Evolutionary conservation across 345 rosid genomes (phyloP), one percentile per base, ranked within the genome.

Genomic region (Sapria himalayana): DNA sequence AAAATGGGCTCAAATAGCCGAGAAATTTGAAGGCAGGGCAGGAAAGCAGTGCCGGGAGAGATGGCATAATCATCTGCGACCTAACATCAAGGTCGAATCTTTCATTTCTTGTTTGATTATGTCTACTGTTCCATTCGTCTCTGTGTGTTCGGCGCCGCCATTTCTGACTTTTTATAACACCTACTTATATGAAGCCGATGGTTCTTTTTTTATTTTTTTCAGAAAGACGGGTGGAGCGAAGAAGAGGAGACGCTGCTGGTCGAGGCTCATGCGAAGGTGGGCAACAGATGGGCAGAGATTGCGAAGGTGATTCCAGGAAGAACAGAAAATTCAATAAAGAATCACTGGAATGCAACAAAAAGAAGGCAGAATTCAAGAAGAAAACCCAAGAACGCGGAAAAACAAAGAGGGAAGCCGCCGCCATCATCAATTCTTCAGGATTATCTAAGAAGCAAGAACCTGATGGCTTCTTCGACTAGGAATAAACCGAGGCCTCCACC

Each of bases 21-120:
- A 72, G 57, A 57, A 50, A 45, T 43, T 86, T 55, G 74, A 24
- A 9, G 98, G 85, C 54, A 70, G 94, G 57, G 94, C 80, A 6
- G 98, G 98, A 23, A 86, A 86, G 57, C 98, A 82, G 56, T 86
- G 98, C 50, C 77, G 94, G 3, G 97, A 86, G 58, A 68, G 97
- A 62, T 86, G 98, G 98, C 94, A 86, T 63, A 86, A 86, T 53
- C 94, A 86, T 72, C 60, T 86, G 48, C 72, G 93, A 13, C 94
- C 97, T 15, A 73, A 86, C 61, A 81, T 86, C 47, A 86, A 76
- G 91, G 98, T 76, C 49, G n/a, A 33, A 16, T 32, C 19, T 11
- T 36, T 31, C 19, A 21, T 39, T 11, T 25, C 21, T 34, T 22
- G 18, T 19, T 15, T 19, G 29, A 15, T 14, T 8, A 24, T 29